phyloP scores from a whole-genome alignment of 192 early-diverging fungal genomes.

The Mortierella hygrophila region DNA sequence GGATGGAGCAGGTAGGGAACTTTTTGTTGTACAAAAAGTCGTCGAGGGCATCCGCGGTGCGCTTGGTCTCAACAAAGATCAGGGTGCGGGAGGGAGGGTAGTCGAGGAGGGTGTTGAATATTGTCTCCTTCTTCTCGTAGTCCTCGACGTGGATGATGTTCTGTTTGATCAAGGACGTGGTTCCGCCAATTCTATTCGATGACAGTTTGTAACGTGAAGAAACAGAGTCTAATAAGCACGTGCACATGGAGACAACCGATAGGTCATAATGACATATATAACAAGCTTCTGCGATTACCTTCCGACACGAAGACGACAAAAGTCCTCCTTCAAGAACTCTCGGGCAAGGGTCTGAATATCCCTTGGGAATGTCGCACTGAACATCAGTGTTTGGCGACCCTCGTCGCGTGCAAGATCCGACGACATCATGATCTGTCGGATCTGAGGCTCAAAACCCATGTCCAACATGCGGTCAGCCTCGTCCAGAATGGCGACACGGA shows the following conservation, averaged over 20 bases:
- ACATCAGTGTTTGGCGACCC: conserved; percentile 94
- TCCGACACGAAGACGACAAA: conserved; percentile 88
- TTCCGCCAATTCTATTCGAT: conserved; percentile 37
- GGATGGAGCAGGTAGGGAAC: conserved; percentile 88
- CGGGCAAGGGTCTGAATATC: conserved; percentile 92
- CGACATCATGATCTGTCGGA: conserved; percentile 85
- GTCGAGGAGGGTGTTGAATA: conserved; percentile 66
- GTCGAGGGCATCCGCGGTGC: conserved; percentile 81
- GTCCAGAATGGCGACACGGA: conserved; percentile 82
- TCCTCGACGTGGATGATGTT: conserved; percentile 71
- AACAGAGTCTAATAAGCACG: neutral
- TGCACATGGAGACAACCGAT: neutral
- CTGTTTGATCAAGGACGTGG: conserved; percentile 51
- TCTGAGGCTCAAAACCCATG: conserved; percentile 97
- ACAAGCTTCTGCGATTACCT: conserved; percentile 74
- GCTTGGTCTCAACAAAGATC: conserved; percentile 88
- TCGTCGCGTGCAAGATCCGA: conserved; percentile 81
- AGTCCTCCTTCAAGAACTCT: conserved; percentile 87
- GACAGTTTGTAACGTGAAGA: conserved; percentile 31
- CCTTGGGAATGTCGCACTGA: conserved; percentile 97
- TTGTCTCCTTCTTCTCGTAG: conserved; percentile 65
- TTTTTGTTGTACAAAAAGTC: conserved; percentile 73
- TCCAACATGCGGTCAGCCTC: conserved; percentile 97
- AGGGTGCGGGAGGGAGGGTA: conserved; percentile 74
- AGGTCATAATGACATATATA: neutral